Percentiles rank a stretch among this genome's conserved stretches.
Conservation (phyloP, 768 basidiomycete genomes). For the Termitomyces eurrhizus region DNA sequence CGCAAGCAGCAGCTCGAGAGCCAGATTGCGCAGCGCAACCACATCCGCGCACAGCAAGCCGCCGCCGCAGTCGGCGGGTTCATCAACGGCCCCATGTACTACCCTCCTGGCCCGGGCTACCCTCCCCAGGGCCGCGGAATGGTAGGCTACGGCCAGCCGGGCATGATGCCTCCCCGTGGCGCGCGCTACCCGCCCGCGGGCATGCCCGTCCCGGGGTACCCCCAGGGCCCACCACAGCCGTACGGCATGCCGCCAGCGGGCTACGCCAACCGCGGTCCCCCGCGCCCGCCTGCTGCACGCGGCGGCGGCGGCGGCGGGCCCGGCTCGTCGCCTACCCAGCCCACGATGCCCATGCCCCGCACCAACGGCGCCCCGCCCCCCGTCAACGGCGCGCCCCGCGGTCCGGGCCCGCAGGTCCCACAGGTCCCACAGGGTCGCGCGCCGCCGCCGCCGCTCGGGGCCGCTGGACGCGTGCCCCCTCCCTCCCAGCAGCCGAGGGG, state of each 20-base stretch:
- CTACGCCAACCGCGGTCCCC: slow-evolving; percentile 56
- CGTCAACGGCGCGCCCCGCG: slow-evolving; percentile 48
- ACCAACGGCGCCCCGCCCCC: slow-evolving; percentile 50
- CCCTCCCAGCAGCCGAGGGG: slow-evolving; percentile 19
- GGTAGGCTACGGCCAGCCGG: slow-evolving; percentile 81
- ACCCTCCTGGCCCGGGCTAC: slow-evolving; percentile 77
- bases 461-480: slow-evolving; percentile 8
- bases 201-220: slow-evolving; percentile 16
- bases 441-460: background rate
- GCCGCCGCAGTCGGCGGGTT: slow-evolving; percentile 81
- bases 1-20: slow-evolving; percentile 97
- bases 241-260: slow-evolving; percentile 56
- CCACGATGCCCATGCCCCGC: slow-evolving; percentile 62
- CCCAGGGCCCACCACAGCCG: slow-evolving; percentile 65
- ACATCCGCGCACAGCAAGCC: slow-evolving; percentile 94
- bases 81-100: slow-evolving; percentile 86
- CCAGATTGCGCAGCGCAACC: slow-evolving; percentile 97
- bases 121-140: slow-evolving; percentile 75
- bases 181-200: slow-evolving; percentile 16
- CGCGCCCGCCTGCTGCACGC: slow-evolving; percentile 57
- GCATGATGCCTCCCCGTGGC: slow-evolving; percentile 81
- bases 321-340: slow-evolving; percentile 65
- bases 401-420: slow-evolving; percentile 20
- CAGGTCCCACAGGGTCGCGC: slow-evolving; percentile 5
- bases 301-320: slow-evolving; percentile 48